A percentile compares a stretch with the other conserved stretches of the same genome.
phyloP scores from a whole-genome alignment of 1,284 basidiomycete genomes.

The Ganoderma leucocontextum region DNA sequence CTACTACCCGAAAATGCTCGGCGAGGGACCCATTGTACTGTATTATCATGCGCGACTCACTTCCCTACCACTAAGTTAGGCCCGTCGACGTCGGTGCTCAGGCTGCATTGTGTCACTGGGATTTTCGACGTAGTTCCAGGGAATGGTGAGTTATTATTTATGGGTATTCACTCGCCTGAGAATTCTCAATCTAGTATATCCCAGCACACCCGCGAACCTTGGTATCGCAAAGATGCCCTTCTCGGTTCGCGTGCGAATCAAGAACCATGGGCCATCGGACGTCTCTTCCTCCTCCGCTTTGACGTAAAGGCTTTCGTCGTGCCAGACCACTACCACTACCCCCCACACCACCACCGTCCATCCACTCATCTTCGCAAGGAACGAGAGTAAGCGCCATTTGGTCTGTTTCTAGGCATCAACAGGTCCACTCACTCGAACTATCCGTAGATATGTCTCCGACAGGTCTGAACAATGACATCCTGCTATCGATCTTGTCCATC shows the following conservation, averaged over 20 bases:
- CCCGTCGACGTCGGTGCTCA: too few species aligned
- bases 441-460: constrained; percentile 15
- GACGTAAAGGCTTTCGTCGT: background rate
- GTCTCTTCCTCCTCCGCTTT: background rate
- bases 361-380: background rate
- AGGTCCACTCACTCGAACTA: background rate
- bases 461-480: background rate
- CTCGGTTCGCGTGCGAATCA: background rate
- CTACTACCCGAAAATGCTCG: too few species aligned
- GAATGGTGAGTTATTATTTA: too few species aligned
- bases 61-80: too few species aligned
- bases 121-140: too few species aligned
- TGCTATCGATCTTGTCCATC: background rate
- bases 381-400: background rate
- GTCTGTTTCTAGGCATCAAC: background rate
- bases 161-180: background rate
- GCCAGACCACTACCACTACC: background rate
- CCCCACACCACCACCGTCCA: background rate
- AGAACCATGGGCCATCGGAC: background rate
- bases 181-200: background rate
- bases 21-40: too few species aligned
- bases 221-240: background rate
- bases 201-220: background rate
- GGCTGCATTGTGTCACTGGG: too few species aligned
- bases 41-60: too few species aligned